Evolutionary conservation across 176 grass and related monocot species (phyloP).

Genomic region (Oryza punctata): DNA sequence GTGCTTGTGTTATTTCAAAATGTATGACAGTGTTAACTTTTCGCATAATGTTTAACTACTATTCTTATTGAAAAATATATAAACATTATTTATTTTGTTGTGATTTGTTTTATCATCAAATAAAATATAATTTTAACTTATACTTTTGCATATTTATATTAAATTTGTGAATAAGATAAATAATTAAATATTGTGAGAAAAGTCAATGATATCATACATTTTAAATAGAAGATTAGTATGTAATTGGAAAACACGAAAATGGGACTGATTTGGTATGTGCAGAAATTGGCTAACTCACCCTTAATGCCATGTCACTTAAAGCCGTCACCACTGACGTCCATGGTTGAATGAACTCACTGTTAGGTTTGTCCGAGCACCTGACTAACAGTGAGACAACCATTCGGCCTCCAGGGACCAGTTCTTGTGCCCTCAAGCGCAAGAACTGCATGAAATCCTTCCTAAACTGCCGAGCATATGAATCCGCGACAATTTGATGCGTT

Average conservation of each 20-base stretch:
- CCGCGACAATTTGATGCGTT: background rate
- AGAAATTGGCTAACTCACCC: background rate
- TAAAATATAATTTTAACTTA: no score
- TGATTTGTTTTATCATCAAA: no score
- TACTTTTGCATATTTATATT: no score
- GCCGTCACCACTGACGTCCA: background rate
- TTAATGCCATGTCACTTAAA: constrained; percentile 6
- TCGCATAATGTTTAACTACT: no score
- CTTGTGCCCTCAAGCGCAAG: constrained; percentile 1
- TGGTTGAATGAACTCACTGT: background rate
- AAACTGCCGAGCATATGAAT: constrained; percentile 12
- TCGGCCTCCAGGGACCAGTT: background rate
- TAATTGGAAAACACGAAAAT: background rate
- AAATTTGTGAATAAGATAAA: no score
- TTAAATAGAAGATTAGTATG: no score
- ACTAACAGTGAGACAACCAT: constrained; percentile 26
- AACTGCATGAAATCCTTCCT: constrained; percentile 25
- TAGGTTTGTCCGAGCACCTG: background rate
- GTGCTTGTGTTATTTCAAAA: no score
- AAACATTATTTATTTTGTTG: no score
- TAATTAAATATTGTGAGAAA: no score
- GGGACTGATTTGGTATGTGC: background rate
- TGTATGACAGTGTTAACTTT: no score
- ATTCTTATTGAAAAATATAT: no score
- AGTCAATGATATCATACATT: no score